A percentile compares a stretch with the other conserved stretches of the same genome.
Evolutionary conservation across 208 protist genomes (phyloP).

Genomic region (Blastocrithidia nonstop): DNA sequence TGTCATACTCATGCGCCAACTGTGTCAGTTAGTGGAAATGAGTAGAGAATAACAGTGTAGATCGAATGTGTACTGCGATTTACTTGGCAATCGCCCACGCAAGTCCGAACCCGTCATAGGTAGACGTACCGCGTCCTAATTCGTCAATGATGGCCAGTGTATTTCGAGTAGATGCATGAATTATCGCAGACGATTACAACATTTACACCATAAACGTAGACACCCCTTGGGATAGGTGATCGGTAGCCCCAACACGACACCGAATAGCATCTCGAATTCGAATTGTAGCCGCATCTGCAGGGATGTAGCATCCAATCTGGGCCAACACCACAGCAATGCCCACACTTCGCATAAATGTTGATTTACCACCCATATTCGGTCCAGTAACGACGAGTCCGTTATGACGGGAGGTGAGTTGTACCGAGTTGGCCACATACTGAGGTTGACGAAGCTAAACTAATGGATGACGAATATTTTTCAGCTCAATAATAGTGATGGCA

Average conservation of each 20-base stretch:
- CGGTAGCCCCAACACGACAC: slow-evolving; percentile 97
- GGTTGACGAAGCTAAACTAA: slow-evolving; percentile 77
- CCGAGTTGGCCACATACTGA: slow-evolving; percentile 60
- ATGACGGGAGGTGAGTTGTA: slow-evolving; percentile 53
- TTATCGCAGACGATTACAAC: slow-evolving; percentile 97
- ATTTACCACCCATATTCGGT: slow-evolving; percentile 98
- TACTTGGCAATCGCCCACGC: slow-evolving; percentile 98
- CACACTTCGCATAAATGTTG: slow-evolving; percentile 96
- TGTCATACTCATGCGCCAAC: slow-evolving; percentile 38
- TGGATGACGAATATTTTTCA: slow-evolving; percentile 72
- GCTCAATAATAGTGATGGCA: slow-evolving; percentile 29
- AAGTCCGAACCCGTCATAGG: slow-evolving; percentile 99
- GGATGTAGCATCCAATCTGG: slow-evolving; percentile 98
- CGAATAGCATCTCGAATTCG: slow-evolving; percentile 90
- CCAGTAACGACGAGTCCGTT: slow-evolving; percentile 85
- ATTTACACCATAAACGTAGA: slow-evolving; percentile 99
- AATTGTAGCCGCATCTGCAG: slow-evolving; percentile 79
- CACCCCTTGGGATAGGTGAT: slow-evolving; percentile 88
- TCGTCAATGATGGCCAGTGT: slow-evolving; percentile 98
- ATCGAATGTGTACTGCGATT: slow-evolving; percentile 59
- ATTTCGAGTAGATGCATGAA: slow-evolving; percentile 83
- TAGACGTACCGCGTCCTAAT: slow-evolving; percentile 97
- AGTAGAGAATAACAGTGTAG: slow-evolving; percentile 95
- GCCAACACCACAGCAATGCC: slow-evolving; percentile 95
- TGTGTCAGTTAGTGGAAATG: slow-evolving; percentile 99